These are phyloP conservation scores for Scopulariopsis brevicaulis DNA, from an alignment of 2,329 filamentous ascomycete genomes.

Conservation along the genomic window DNA sequence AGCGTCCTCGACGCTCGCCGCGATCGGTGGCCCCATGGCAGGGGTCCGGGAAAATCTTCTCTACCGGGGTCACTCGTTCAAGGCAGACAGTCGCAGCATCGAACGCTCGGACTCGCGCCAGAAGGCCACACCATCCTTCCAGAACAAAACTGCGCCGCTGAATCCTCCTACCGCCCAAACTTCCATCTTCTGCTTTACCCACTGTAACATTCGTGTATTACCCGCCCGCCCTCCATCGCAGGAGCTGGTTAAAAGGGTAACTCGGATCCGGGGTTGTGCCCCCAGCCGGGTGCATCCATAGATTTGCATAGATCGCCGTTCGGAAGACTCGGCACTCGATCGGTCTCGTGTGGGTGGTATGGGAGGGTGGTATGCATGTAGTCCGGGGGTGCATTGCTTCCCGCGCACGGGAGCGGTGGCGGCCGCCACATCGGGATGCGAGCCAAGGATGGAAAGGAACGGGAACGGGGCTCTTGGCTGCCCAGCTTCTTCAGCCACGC, in stretches of 20 bases:
- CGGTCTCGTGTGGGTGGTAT: too few species aligned
- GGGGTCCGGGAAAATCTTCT: background rate
- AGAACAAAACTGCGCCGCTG: background rate
- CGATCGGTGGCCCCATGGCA: background rate
- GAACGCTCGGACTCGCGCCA: background rate
- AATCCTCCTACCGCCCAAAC: background rate
- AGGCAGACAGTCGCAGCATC: background rate
- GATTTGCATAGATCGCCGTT: too few species aligned
- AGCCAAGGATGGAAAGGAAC: background rate
- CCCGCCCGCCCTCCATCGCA: background rate
- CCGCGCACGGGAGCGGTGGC: too few species aligned
- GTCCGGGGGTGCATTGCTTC: too few species aligned
- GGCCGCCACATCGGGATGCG: background rate
- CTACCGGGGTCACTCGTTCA: background rate
- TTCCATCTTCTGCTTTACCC: background rate
- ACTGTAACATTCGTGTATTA: background rate
- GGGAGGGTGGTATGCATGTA: too few species aligned
- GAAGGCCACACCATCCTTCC: background rate
- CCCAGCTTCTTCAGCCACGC: background rate
- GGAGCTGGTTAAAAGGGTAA: background rate
- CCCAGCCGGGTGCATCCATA: too few species aligned
- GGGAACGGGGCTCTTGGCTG: background rate
- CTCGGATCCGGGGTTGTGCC: background rate
- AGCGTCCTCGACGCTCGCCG: too few species aligned
- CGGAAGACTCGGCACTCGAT: too few species aligned